phyloP scores from a whole-genome alignment of 805 yeast genomes.

The Sugiyamaella marilandica region DNA sequence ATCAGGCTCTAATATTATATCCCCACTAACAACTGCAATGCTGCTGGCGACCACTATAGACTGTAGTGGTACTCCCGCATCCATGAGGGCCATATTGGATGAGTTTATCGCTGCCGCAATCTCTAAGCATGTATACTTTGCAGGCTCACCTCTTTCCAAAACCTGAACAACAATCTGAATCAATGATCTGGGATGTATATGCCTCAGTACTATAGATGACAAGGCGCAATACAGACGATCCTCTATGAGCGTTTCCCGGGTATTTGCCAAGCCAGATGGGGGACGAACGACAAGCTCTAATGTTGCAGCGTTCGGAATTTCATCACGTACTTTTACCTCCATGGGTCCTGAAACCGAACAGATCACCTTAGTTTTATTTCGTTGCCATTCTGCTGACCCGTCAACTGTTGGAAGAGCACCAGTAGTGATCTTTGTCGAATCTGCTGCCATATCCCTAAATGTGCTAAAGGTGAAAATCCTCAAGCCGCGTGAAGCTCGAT shows the following conservation, averaged over 20 bases:
- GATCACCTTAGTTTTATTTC: conserved; percentile 53
- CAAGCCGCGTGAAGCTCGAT: too few relatives aligned
- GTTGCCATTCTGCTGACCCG: conserved; percentile 64
- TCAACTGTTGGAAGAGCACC: conserved; percentile 57
- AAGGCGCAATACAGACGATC: conserved; percentile 62
- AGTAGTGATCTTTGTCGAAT: background rate
- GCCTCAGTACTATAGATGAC: conserved; percentile 53
- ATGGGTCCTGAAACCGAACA: conserved; percentile 88
- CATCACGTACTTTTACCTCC: conserved; percentile 78
- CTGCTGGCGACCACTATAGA: conserved; percentile 58
- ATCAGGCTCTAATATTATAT: conserved; percentile 41
- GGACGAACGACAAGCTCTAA: conserved; percentile 79
- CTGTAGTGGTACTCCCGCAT: conserved; percentile 69
- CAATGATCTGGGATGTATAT: conserved; percentile 72
- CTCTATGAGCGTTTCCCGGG: conserved; percentile 73
- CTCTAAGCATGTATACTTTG: conserved; percentile 41
- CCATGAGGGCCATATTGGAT: conserved; percentile 65
- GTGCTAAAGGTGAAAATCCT: too few relatives aligned
- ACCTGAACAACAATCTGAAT: conserved; percentile 66
- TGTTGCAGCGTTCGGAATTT: conserved; percentile 70
- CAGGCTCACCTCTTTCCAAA: conserved; percentile 48
- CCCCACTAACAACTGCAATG: conserved; percentile 36
- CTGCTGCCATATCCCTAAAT: too few relatives aligned
- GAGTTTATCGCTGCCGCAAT: conserved; percentile 70
- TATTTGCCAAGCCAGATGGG: conserved; percentile 62